A percentile compares a stretch with the other conserved stretches of the same genome.
These are phyloP conservation scores for Solanum raphanifolium DNA, from an alignment of 257 asterid genomes.

Conservation along the genomic window DNA sequence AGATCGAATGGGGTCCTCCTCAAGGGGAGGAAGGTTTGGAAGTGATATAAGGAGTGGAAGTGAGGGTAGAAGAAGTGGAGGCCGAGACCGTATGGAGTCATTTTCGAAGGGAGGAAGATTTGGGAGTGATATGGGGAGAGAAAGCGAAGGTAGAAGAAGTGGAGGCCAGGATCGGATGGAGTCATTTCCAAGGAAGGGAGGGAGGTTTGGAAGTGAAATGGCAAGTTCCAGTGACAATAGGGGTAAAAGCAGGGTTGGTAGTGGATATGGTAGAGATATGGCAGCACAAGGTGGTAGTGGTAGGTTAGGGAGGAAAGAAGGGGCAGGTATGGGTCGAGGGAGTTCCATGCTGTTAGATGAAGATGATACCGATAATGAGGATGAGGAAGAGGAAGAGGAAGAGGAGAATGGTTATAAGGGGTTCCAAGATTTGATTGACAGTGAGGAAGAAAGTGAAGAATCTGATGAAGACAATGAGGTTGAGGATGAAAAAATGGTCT, in stretches of 20 bases:
- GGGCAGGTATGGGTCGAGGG: slow-evolving; percentile 21
- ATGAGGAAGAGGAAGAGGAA: slow-evolving; percentile 13
- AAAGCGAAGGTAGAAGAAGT: not conserved
- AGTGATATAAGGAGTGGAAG: slow-evolving; percentile 15
- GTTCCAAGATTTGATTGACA: slow-evolving; percentile 51
- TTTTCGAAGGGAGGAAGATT: slow-evolving; percentile 1
- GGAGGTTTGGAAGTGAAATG: slow-evolving; percentile 18
- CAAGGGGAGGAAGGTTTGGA: slow-evolving; percentile 3
- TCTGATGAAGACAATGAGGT: slow-evolving; percentile 23
- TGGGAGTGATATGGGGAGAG: slow-evolving; percentile 14
- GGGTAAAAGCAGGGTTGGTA: slow-evolving; percentile 5
- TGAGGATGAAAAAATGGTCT: slow-evolving; percentile 7
- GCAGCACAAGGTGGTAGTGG: slow-evolving; percentile 28
- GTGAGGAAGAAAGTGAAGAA: slow-evolving; percentile 47
- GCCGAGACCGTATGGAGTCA: not conserved
- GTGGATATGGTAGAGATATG: slow-evolving; percentile 13
- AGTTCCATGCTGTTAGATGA: slow-evolving; percentile 30
- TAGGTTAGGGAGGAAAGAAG: slow-evolving; percentile 14
- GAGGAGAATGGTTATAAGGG: slow-evolving; percentile 31
- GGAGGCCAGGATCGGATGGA: not conserved
- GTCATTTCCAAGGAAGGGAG: slow-evolving; percentile 21
- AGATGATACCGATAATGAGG: slow-evolving; percentile 23
- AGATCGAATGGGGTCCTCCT: not conserved
- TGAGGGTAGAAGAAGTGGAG: not conserved
- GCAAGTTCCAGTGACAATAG: slow-evolving; percentile 15